phyloP scores from a whole-genome alignment of 352 stramenopile species.

The Phytophthora chlamydospora region DNA sequence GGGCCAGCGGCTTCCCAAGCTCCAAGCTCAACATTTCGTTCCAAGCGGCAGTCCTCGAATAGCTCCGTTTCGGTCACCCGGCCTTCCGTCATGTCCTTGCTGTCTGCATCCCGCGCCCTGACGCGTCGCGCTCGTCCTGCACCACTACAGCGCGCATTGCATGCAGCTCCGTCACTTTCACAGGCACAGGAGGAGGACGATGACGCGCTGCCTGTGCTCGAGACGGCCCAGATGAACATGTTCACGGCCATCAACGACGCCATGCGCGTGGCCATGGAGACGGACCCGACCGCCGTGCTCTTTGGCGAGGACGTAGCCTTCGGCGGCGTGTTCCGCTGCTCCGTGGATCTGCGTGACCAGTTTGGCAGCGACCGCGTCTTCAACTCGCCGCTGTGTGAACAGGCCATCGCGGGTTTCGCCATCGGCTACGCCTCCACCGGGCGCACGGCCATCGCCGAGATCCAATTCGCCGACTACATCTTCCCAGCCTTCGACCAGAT shows the following conservation, averaged over 20 bases:
- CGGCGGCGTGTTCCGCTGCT: conserved; percentile 98
- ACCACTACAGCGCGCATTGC: conserved; percentile 9
- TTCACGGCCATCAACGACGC: conserved; percentile 94
- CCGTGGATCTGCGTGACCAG: conserved; percentile 91
- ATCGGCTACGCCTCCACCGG: conserved; percentile 97
- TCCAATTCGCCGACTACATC: conserved; percentile 98
- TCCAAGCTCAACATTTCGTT: conserved; percentile 10
- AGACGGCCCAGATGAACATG: conserved; percentile 91
- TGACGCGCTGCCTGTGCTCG: conserved; percentile 31
- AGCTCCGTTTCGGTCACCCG: background rate
- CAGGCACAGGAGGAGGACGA: conserved; percentile 30
- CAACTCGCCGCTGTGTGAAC: conserved; percentile 97
- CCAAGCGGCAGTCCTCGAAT: conserved; percentile 22
- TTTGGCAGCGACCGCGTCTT: conserved; percentile 96
- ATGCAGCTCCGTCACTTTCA: conserved; percentile 9
- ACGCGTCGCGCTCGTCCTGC: conserved; percentile 5
- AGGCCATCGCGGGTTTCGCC: conserved; percentile 95
- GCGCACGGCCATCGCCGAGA: conserved; percentile 97
- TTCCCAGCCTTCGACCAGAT: conserved; percentile 97
- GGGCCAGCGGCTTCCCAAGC: background rate
- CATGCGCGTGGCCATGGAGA: conserved; percentile 89
- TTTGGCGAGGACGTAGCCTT: conserved; percentile 99
- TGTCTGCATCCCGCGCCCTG: conserved; percentile 5
- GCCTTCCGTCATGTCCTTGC: conserved; percentile 24
- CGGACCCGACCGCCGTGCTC: conserved; percentile 90